Conservation (phyloP, 2,329 filamentous ascomycete genomes). For the Ramularia collo-cygni region DNA sequence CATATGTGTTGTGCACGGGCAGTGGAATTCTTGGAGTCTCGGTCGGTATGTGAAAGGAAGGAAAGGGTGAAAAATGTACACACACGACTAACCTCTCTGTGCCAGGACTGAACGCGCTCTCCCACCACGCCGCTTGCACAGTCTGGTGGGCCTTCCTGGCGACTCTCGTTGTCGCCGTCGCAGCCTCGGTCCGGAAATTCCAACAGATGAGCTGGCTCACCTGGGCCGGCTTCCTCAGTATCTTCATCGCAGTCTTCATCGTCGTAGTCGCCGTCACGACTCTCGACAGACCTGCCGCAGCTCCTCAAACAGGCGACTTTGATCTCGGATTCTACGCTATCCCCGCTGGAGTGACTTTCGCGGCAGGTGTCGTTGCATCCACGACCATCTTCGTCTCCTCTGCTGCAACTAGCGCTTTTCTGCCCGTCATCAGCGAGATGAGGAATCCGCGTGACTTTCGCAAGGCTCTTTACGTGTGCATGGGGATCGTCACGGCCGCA, state of each 20-base stretch:
- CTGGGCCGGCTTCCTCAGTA: conserved; percentile 53
- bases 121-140: conserved; percentile 52
- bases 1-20: conserved; percentile 51
- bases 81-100: too few species aligned
- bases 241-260: conserved; percentile 45
- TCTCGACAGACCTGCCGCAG: conserved; percentile 52
- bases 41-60: conserved; percentile 32
- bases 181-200: conserved; percentile 52
- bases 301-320: conserved; percentile 52
- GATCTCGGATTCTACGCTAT: conserved; percentile 55
- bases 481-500: conserved; percentile 50
- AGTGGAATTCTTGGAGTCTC: conserved; percentile 54
- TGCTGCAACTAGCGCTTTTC: conserved; percentile 53
- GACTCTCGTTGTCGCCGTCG: conserved; percentile 42
- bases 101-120: conserved; percentile 49
- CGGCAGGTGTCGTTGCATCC: conserved; percentile 51
- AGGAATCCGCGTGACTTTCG: conserved; percentile 51
- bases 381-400: conserved; percentile 55
- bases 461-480: conserved; percentile 54
- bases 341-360: conserved; percentile 48
- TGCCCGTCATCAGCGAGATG: conserved; percentile 52
- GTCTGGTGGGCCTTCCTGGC: conserved; percentile 50
- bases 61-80: too few species aligned
- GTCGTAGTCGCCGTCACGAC: conserved; percentile 49
- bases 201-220: conserved; percentile 56